Evolutionary conservation across 2,329 filamentous ascomycete species (phyloP).

Genomic region (Berkeleyomyces rouxiae): DNA sequence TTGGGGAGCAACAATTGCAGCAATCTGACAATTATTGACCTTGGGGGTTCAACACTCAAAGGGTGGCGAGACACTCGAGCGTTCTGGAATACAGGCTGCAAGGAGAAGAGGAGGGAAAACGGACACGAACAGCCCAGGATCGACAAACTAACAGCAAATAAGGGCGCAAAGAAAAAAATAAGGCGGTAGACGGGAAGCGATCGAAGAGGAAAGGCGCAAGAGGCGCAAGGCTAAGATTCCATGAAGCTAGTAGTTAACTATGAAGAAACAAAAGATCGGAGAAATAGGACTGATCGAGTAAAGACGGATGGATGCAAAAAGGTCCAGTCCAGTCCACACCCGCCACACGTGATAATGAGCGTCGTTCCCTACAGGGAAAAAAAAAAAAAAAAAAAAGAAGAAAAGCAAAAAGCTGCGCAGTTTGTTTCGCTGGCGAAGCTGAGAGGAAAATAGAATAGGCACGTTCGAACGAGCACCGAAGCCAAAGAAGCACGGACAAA

Average conservation of each 20-base stretch:
- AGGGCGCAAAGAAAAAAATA: not conserved
- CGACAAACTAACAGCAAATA: not conserved
- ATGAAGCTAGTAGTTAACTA: not conserved
- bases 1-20: not conserved
- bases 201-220: not conserved
- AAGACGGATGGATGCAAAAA: not conserved
- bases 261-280: constrained; percentile 1
- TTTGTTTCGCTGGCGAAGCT: not conserved
- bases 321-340: not conserved
- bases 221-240: not conserved
- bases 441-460: not conserved
- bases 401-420: not conserved
- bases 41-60: not conserved
- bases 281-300: constrained; percentile 3
- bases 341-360: constrained; percentile 1
- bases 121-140: not conserved
- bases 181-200: not conserved
- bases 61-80: not conserved
- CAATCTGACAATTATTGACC: not conserved
- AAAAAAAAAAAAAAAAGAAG: too few relatives aligned
- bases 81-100: not conserved
- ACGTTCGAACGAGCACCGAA: not conserved
- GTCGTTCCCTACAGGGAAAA: not conserved
- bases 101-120: not conserved
- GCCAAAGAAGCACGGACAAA: not conserved